Percentiles rank a stretch among this genome's conserved stretches.
Conservation (phyloP, 225 moss, liverwort and hornwort genomes). For the Antitrichia curtipendula region DNA sequence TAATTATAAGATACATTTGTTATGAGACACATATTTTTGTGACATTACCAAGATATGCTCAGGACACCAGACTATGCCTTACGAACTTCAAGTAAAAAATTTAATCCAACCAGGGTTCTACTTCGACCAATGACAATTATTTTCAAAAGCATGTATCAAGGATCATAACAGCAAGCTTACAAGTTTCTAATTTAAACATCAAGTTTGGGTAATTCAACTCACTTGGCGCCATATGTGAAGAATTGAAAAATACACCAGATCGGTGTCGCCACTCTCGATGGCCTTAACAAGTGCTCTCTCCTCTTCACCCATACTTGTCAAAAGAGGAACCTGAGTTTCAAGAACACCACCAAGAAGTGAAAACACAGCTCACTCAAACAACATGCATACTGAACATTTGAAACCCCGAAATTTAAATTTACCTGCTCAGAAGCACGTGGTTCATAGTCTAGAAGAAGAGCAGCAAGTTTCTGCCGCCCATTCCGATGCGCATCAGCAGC, state of each 20-base stretch:
- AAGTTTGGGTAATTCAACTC: slow-evolving; percentile 1
- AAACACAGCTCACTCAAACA: neutral
- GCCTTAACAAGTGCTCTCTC: slow-evolving; percentile 96
- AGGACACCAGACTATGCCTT: neutral
- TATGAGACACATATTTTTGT: neutral
- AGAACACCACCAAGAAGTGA: neutral
- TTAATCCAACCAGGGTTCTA: neutral
- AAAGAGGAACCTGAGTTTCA: slow-evolving; percentile 62
- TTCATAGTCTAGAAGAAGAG: slow-evolving; percentile 94
- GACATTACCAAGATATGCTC: neutral
- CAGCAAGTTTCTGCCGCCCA: slow-evolving; percentile 87
- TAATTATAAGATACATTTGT: neutral
- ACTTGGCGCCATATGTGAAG: slow-evolving; percentile 96
- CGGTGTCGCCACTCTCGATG: slow-evolving; percentile 94
- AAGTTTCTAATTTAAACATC: neutral
- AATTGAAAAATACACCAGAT: slow-evolving; percentile 90
- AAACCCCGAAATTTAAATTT: neutral
- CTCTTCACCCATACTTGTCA: slow-evolving; percentile 98
- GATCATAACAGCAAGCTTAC: neutral
- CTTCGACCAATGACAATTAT: neutral
- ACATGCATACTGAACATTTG: neutral
- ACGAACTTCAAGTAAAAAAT: neutral
- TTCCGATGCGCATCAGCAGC: slow-evolving; percentile 95
- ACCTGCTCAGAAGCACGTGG: slow-evolving; percentile 98
- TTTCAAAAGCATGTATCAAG: neutral